Percentiles rank a stretch among this genome's conserved stretches.
phyloP scores from a whole-genome alignment of 495 filamentous ascomycete species.

The Sordaria brevicollis region DNA sequence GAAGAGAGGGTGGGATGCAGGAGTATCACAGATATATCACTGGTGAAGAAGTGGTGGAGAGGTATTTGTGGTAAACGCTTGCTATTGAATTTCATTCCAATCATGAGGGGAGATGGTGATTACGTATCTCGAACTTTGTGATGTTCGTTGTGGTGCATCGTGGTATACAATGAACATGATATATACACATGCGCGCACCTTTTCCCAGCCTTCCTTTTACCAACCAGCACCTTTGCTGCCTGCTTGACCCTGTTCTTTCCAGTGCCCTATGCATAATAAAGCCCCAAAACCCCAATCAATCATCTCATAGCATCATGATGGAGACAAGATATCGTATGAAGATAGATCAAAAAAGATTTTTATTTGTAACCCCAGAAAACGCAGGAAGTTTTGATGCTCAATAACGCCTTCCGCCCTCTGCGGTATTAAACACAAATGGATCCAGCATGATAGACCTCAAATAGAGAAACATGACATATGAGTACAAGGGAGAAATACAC shows the following conservation, averaged over 20 bases:
- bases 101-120: neutral
- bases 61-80: neutral
- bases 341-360: conserved; percentile 15
- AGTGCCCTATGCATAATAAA: neutral
- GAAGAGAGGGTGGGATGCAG: too few species aligned
- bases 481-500: conserved; percentile 34
- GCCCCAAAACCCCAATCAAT: too few species aligned
- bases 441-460: conserved; percentile 14
- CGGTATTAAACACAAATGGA: conserved; percentile 25
- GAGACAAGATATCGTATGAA: conserved; percentile 13
- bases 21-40: too few species aligned
- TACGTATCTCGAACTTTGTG: neutral
- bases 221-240: neutral
- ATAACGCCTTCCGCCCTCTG: conserved; percentile 37
- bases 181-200: neutral
- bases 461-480: conserved; percentile 26
- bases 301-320: neutral
- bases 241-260: neutral
- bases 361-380: conserved; percentile 13
- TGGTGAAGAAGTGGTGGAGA: too few species aligned
- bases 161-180: neutral
- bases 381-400: conserved; percentile 34
- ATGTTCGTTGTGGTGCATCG: neutral
- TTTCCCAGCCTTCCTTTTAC: neutral
- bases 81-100: neutral